Base-by-base conservation (phyloP, 2,329 filamentous ascomycete genomes). In the Nothophaeocryptopus gaeumannii region DNA sequence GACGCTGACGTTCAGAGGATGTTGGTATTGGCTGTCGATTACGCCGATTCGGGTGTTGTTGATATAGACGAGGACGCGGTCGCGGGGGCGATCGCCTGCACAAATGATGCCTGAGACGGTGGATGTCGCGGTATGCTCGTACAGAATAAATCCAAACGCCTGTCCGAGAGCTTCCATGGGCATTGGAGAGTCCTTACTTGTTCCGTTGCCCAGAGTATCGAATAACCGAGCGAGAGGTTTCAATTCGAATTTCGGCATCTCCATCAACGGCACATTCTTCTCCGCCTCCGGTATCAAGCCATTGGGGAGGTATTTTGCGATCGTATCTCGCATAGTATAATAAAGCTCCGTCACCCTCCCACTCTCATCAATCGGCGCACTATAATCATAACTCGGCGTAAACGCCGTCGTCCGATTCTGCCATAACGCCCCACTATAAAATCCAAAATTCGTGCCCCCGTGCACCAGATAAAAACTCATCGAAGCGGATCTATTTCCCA, bases 381-480 rank as follows among this genome's bases (percentile, higher is more conserved):
- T 75, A 43, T 78, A 78, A 57, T 79, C 76, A 53, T 78, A 79
- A 51, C 72, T 75, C 2, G 73, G 72, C 0, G 71, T 77, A 41
- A 76, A 71, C 13, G 65, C 66, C 5, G 67, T 68, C 13, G 70
- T 67, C 8, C 63, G 63, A 45, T 73, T 69, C 40, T 66, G 65
- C 69, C 72, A 76, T 9, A 75, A 60, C 1, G 70, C 73, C 7
- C 76, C 76, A 56, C 73, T 77, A 15, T 72, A 63, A 51, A 77
- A 75, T 0, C 68, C 77, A 51, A 73, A 78, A 49, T 77, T 78
- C 2, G 75, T 78, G 1, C 76, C 76, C 3, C 77, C 77, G 53
- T 79, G 76, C 51, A 78, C 74, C 75, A 78, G 78, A 59, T 78
- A 78, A 46, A 79, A 58, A 59, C 70, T 77, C 51, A 79, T 74